These are phyloP conservation scores for Eucalyptus cloeziana DNA, from an alignment of 345 rosid genomes.

Conservation along the genomic window DNA sequence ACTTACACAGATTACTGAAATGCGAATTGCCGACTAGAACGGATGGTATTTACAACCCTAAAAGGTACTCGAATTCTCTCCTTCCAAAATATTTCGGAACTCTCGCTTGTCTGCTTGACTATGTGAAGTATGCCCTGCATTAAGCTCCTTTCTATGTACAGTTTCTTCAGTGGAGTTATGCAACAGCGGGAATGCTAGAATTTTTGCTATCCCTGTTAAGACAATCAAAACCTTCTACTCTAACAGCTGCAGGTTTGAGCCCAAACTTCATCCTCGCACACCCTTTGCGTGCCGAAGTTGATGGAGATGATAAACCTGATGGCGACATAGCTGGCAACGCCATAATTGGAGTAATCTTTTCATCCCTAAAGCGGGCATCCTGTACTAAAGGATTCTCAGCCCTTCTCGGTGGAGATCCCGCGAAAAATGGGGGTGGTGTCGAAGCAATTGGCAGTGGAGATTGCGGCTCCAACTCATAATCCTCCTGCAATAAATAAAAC, in stretches of 20 bases:
- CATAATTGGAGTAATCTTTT: conserved; percentile 23
- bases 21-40: not conserved
- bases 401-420: conserved; percentile 89
- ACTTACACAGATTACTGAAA: conserved; percentile 22
- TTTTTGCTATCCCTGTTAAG: conserved; percentile 87
- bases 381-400: conserved; percentile 69
- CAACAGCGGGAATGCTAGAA: conserved; percentile 98
- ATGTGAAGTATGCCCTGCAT: conserved; percentile 2
- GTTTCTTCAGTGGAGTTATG: conserved; percentile 35
- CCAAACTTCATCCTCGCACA: conserved; percentile 72
- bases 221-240: conserved; percentile 99
- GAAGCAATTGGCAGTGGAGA: conserved; percentile 28
- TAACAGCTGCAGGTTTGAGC: conserved; percentile 77
- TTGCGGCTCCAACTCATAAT: conserved; percentile 40
- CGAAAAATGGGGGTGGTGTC: conserved; percentile 67
- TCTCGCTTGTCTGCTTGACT: not conserved
- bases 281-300: conserved; percentile 59
- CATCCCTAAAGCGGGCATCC: conserved; percentile 80
- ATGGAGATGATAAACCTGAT: conserved; percentile 35
- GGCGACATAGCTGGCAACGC: conserved; percentile 40
- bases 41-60: conserved; percentile 17
- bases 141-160: conserved; percentile 57
- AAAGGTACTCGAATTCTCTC: not conserved
- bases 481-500: conserved; percentile 30
- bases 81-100: conserved; percentile 15